phyloP scores from a whole-genome alignment of 805 yeast species.

The Maudiozyma serrabonitensis region DNA sequence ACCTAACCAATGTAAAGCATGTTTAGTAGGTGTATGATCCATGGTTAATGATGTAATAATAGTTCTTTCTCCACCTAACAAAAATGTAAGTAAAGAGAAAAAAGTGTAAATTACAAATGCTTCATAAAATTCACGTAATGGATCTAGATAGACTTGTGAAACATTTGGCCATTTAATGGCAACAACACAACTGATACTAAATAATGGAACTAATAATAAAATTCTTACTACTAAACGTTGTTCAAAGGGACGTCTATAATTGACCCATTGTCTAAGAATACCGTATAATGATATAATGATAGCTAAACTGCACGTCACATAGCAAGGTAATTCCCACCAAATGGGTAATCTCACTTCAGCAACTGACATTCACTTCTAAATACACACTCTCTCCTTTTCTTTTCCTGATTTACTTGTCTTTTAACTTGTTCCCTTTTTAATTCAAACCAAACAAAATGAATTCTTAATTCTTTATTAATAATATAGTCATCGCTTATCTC shows the following conservation, averaged over 20 bases:
- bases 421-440: no score
- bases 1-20: conserved; percentile 45
- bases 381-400: conserved; percentile 29
- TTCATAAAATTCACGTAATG: conserved; percentile 82
- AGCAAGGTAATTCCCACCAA: background rate
- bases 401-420: no score
- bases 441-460: no score
- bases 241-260: conserved; percentile 82
- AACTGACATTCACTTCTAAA: background rate
- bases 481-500: no score
- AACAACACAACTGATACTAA: conserved; percentile 59
- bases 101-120: conserved; percentile 94
- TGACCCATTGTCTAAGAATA: conserved; percentile 45
- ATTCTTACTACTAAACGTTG: conserved; percentile 81
- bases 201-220: conserved; percentile 71
- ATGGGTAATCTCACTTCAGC: background rate
- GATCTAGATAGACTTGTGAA: conserved; percentile 47
- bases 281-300: conserved; percentile 35
- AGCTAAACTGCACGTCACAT: conserved; percentile 16
- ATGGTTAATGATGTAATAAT: conserved; percentile 62
- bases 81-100: conserved; percentile 67
- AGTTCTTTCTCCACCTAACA: conserved; percentile 86
- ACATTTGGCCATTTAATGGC: conserved; percentile 38
- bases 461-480: no score
- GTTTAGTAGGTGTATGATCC: conserved; percentile 51